Evolutionary conservation across 2,329 filamentous ascomycete genomes (phyloP), one percentile per base, ranked within the genome.

Genomic region (Cercospora sp.): DNA sequence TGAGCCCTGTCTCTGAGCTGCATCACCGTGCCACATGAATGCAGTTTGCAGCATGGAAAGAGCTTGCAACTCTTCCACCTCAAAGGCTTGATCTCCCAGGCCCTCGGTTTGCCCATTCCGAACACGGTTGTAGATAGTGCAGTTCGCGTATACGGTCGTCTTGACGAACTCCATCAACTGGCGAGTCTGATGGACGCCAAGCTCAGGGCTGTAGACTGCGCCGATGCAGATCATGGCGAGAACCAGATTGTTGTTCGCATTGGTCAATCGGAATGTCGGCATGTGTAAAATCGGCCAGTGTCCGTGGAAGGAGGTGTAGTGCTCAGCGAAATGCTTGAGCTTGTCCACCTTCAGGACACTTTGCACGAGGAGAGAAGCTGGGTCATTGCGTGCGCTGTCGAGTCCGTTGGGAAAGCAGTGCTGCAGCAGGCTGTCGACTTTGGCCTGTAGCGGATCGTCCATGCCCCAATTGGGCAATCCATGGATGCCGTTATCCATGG

Each of bases 271-370:
- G 79, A 93, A 91, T 8, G 90, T 91, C 39, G 90, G 86, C 77
- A 90, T 84, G 75, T 93, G 90, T 63, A 93, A 84, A 72, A 91
- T 84, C 20, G 90, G 88, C 81, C 91, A 91, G 78, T 93, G 90
- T 69, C 87, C 85, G 77, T 92, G 88, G 78, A 89, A 92, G 78
- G 91, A 88, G 68, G 85, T 87, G 82, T 91, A 92, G 75, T 89
- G 85, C 74, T 89, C 85, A 77, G 92, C 84, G 77, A 91, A 91
- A 75, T 89, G 85, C 81, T 88, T 89, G 76, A 92, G 84, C 77
- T 90, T 90, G 73, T 90, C 86, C 68, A 87, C 84, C 60, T 87
- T 88, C 74, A 92, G 86, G 75, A 88, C 89, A 67, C 77, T 74
- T 73, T 80, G 81, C 66, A 85, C 70, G 51, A 76, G 67, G 39